Percentiles rank a stretch among this genome's conserved stretches.
These are phyloP conservation scores for Boletus edulis DNA, from an alignment of 768 basidiomycete species.

Conservation along the genomic window DNA sequence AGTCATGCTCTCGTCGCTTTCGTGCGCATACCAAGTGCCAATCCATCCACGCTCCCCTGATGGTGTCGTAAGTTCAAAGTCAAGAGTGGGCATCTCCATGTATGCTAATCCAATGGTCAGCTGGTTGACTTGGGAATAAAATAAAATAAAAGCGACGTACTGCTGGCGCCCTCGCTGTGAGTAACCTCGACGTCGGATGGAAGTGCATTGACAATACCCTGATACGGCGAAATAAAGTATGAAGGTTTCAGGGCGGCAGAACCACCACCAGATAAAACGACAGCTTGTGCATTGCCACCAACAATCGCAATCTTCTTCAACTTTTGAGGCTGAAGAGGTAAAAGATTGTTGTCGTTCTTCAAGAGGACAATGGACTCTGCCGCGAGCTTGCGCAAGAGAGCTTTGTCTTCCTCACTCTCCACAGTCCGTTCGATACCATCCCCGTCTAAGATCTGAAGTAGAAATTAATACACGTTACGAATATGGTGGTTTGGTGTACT, in stretches of 20 bases:
- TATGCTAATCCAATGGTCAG: slow-evolving; percentile 42
- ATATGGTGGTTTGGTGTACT: not conserved
- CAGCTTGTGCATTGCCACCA: slow-evolving; percentile 61
- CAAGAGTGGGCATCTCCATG: slow-evolving; percentile 64
- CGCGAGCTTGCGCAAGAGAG: slow-evolving; percentile 65
- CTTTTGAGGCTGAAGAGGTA: slow-evolving; percentile 35
- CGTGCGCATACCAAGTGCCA: slow-evolving; percentile 59
- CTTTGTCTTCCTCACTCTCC: slow-evolving; percentile 60
- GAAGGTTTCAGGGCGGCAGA: slow-evolving; percentile 68
- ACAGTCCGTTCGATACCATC: slow-evolving; percentile 64
- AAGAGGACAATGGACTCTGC: slow-evolving; percentile 71
- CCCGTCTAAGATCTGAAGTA: slow-evolving; percentile 59
- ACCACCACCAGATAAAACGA: slow-evolving; percentile 74
- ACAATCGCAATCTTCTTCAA: slow-evolving; percentile 74
- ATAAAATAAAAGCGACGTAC: slow-evolving; percentile 42
- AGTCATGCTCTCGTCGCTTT: slow-evolving; percentile 54
- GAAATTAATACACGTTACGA: not conserved
- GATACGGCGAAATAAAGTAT: slow-evolving; percentile 74
- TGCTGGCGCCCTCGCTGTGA: slow-evolving; percentile 67
- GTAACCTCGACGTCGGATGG: slow-evolving; percentile 49
- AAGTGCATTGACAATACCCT: slow-evolving; percentile 67
- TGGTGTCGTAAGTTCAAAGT: slow-evolving; percentile 60
- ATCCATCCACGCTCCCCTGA: slow-evolving; percentile 67
- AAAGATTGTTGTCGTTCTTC: slow-evolving; percentile 57
- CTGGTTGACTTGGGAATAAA: not conserved